Evolutionary conservation across 2,329 filamentous ascomycete species (phyloP).

Genomic region (Sporothrix phasma): DNA sequence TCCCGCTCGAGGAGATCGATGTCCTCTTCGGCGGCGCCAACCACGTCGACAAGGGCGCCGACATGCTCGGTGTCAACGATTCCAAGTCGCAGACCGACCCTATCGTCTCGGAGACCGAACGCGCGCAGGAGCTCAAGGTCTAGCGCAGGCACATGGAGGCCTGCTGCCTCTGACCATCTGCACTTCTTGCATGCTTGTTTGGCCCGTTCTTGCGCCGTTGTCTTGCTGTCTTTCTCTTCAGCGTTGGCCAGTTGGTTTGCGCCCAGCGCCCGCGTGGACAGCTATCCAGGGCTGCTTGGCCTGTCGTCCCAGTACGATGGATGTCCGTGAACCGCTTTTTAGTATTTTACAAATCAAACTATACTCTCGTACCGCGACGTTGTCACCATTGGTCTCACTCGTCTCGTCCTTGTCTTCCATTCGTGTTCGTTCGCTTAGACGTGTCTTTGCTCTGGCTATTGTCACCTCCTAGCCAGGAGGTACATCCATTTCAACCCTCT

Average conservation of each 20-base stretch:
- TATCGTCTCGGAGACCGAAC: constrained; percentile 15
- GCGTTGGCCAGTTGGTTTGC: background rate
- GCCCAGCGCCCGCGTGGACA: background rate
- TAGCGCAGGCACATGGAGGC: too few species aligned
- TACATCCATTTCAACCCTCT: too few species aligned
- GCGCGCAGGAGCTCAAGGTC: too few species aligned
- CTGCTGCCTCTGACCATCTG: background rate
- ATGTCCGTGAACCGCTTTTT: background rate
- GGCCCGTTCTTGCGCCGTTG: background rate
- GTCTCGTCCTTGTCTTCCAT: background rate
- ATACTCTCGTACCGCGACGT: background rate
- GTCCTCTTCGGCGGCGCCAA: constrained; percentile 46
- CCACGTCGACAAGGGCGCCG: constrained; percentile 44
- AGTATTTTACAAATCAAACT: background rate
- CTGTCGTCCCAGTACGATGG: background rate
- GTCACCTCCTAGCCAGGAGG: background rate
- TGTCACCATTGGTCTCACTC: background rate
- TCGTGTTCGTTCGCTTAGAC: background rate
- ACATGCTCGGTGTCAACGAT: constrained; percentile 29
- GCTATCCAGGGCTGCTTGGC: background rate
- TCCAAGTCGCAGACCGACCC: constrained; percentile 15
- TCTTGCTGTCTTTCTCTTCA: background rate
- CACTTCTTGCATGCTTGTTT: background rate
- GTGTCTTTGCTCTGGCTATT: background rate
- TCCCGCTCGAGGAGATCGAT: constrained; percentile 47